Conservation (phyloP, 2,329 filamentous ascomycete genomes). For the Aspergillus luchuensis region DNA sequence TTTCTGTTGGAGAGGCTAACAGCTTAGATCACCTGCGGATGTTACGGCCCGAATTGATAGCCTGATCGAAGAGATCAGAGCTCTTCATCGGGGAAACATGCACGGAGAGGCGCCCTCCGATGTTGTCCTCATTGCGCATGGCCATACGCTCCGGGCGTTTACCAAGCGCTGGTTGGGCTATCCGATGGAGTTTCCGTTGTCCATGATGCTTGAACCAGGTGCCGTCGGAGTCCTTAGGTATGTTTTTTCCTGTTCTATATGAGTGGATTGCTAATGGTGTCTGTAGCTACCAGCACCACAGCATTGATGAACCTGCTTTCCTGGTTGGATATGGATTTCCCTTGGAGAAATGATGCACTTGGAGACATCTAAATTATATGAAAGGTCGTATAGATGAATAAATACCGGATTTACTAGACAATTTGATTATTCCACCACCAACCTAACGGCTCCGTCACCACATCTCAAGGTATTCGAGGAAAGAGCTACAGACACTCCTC, state of each 20-base stretch:
- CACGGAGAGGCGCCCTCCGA: conserved; percentile 43
- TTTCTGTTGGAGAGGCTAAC: conserved; percentile 3
- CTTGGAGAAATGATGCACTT: conserved; percentile 17
- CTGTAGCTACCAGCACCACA: conserved; percentile 40
- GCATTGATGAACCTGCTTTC: conserved; percentile 44
- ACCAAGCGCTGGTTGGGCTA: conserved; percentile 51
- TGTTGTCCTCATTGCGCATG: conserved; percentile 46
- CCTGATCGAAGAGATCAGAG: conserved; percentile 45
- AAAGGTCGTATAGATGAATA: neutral
- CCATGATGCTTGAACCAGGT: conserved; percentile 50
- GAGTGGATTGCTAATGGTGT: neutral
- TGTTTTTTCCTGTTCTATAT: neutral
- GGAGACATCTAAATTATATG: too few relatives aligned
- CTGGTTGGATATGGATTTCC: conserved; percentile 46
- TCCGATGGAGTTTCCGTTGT: conserved; percentile 43
- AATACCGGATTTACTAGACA: neutral
- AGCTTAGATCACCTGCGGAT: conserved; percentile 35
- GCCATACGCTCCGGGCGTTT: conserved; percentile 50
- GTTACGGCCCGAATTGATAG: conserved; percentile 47
- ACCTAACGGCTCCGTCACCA: too few relatives aligned
- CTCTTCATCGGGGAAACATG: conserved; percentile 45
- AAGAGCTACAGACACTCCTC: too few relatives aligned
- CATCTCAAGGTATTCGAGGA: too few relatives aligned
- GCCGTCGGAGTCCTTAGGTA: conserved; percentile 47
- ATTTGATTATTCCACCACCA: neutral